Evolutionary conservation across 2,329 filamentous ascomycete genomes (phyloP), one percentile per base, ranked within the genome.

Genomic region (Cercospora sp.): DNA sequence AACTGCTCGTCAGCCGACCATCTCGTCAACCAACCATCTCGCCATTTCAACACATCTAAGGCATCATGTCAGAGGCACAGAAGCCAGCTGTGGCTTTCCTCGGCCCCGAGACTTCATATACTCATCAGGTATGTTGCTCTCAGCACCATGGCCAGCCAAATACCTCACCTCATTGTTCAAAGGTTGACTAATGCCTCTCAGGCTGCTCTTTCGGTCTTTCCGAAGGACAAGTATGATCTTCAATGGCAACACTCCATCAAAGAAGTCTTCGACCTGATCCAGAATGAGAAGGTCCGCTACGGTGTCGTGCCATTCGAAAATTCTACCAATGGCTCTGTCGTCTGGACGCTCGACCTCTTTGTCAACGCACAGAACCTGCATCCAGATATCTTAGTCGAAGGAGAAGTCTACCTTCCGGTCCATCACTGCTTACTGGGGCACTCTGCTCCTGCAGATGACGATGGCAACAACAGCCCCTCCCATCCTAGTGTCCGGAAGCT

Each of bases 281-380:
- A 96, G 76, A 83, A 84, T 42, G 85, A 87, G 67, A 78, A 82
- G 55, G 88, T 87, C 0, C 80, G 86, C 63, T 89, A 89, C 66
- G 95, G 94, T 73, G 91, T 98, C 33, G 91, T 97, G 1, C 95
- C 95, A 6, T 94, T 97, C 80, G 94, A 98, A 78, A 99, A 99
- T 83, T 96, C 92, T 48, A 94, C 92, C 77, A 97, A 98, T 80
- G 95, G 95, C 75, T 90, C 91, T 64, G 95, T 99, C 60, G 89
- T 95, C 65, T 91, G 93, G 79, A 97, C 94, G 0, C 86, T 98
- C 26, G 94, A 97, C 80, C 88, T 94, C 72, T 88, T 99, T 68
- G 92, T 92, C 72, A 93, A 97, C 80, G 85, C 91, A 28, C 82
- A 87, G 45, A 80, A 79, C 51, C 80, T 81, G 53, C 92, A 91